A percentile compares a stretch with the other conserved stretches of the same genome.
phyloP scores from a whole-genome alignment of 2,329 filamentous ascomycete species.

The Cryphonectria parasitica region DNA sequence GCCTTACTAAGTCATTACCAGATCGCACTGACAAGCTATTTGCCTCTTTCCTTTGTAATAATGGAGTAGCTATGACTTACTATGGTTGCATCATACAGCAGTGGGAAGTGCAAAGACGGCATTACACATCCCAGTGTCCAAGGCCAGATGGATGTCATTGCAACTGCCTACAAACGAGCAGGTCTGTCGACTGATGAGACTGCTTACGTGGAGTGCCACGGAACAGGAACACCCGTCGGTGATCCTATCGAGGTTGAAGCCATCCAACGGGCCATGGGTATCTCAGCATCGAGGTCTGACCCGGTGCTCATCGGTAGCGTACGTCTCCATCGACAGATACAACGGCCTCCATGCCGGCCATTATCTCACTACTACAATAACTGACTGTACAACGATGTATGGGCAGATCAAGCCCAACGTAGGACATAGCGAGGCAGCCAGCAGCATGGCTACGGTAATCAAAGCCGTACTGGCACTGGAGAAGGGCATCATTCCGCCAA shows the following conservation, averaged over 20 bases:
- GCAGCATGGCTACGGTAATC: slow-evolving; percentile 31
- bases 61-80: no score
- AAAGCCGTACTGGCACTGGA: slow-evolving; percentile 31
- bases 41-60: no score
- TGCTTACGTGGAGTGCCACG: slow-evolving; percentile 34
- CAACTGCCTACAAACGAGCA: slow-evolving; percentile 48
- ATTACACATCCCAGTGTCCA: slow-evolving; percentile 36
- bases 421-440: slow-evolving; percentile 31
- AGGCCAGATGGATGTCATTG: slow-evolving; percentile 43
- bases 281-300: no score
- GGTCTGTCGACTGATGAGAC: slow-evolving; percentile 41
- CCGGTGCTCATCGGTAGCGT: no score
- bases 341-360: no score
- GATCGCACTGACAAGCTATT: no score
- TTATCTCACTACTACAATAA: no score
- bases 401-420: slow-evolving; percentile 31
- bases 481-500: slow-evolving; percentile 26
- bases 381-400: no score
- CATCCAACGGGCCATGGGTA: slow-evolving; percentile 32
- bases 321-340: no score
- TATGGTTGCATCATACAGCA: no score
- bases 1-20: no score
- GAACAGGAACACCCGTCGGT: not conserved
- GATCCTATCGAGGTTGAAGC: slow-evolving; percentile 17
- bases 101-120: slow-evolving; percentile 21